phyloP scores from a whole-genome alignment of 176 grass and related monocot genomes.

The Themeda triandra region DNA sequence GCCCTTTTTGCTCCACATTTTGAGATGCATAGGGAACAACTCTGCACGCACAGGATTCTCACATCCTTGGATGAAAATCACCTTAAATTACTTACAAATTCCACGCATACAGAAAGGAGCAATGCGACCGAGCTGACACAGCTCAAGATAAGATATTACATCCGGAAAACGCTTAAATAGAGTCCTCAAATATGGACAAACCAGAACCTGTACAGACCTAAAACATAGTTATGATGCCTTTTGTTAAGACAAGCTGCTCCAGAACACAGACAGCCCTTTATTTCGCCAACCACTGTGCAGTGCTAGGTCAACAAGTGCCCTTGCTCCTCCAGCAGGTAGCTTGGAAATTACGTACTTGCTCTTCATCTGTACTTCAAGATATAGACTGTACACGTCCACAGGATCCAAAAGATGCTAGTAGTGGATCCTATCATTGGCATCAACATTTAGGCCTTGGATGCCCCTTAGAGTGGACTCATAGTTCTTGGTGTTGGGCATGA shows the following conservation, averaged over 20 bases:
- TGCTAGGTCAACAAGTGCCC: background rate
- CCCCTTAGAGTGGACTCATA: constrained; percentile 74
- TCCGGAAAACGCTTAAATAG: background rate
- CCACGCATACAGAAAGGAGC: background rate
- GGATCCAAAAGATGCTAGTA: constrained; percentile 31
- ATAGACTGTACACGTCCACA: background rate
- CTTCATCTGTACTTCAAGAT: background rate
- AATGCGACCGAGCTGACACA: background rate
- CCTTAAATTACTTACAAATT: constrained; percentile 21
- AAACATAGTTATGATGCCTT: background rate
- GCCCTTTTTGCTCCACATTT: background rate
- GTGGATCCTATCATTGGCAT: constrained; percentile 38
- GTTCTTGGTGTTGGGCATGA: constrained; percentile 47
- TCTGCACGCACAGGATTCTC: background rate
- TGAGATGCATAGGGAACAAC: background rate
- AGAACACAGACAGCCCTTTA: background rate
- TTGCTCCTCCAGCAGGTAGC: background rate
- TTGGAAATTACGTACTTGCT: background rate
- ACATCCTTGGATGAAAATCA: constrained; percentile 1
- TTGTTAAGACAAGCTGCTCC: background rate
- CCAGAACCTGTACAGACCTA: constrained; percentile 31
- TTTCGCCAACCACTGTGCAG: background rate
- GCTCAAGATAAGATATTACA: constrained; percentile 8
- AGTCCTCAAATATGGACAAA: constrained; percentile 22
- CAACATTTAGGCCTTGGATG: constrained; percentile 70